These are phyloP conservation scores for Mortierella sp. DNA, from an alignment of 371 early-diverging fungal species.

Conservation along the genomic window DNA sequence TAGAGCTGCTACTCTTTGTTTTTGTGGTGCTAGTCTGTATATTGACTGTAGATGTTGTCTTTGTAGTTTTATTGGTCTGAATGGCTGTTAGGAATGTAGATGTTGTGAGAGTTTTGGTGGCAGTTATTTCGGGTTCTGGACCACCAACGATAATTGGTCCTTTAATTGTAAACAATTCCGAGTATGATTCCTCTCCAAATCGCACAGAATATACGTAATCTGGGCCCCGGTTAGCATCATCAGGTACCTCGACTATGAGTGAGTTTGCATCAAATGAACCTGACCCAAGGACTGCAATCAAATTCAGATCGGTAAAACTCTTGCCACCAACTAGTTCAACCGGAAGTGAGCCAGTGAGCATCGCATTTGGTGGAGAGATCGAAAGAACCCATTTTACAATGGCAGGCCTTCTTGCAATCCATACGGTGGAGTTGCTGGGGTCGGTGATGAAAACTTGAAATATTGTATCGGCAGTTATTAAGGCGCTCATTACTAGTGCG, in stretches of 20 bases:
- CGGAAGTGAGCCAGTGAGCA: not conserved
- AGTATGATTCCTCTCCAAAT: not conserved
- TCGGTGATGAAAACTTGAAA: not conserved
- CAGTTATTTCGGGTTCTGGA: not conserved
- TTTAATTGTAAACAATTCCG: not conserved
- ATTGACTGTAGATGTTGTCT: not conserved
- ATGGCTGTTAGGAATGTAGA: not conserved
- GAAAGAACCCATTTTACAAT: slow-evolving; percentile 6
- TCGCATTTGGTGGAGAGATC: not conserved
- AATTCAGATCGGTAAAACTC: not conserved
- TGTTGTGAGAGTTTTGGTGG: not conserved
- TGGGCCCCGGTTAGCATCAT: not conserved
- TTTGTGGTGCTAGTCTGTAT: not conserved
- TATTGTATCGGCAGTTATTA: not conserved
- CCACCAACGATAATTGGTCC: not conserved
- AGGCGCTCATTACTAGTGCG: not conserved
- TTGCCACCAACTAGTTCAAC: not conserved
- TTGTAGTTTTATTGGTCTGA: not conserved
- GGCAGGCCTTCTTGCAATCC: slow-evolving; percentile 5
- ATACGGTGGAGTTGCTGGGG: not conserved
- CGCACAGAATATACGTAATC: not conserved
- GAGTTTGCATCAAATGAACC: not conserved
- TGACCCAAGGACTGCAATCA: not conserved
- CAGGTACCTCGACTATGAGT: not conserved
- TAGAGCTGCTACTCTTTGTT: not conserved